Evolutionary conservation across 306 rosid species (phyloP).

Genomic region (Aeschynomene evenia): DNA sequence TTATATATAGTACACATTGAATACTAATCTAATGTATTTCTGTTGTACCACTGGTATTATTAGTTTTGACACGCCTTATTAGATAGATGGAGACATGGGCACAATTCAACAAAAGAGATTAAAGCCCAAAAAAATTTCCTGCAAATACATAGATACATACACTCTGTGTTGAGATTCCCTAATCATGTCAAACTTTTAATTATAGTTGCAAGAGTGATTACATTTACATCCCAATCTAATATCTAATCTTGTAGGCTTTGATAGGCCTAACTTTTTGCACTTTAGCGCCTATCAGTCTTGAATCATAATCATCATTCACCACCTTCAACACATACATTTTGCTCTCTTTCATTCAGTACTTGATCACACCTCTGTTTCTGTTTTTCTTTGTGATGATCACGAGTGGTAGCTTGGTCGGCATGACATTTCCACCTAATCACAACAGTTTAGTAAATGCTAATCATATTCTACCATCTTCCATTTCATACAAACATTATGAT

Average conservation of each 20-base stretch:
- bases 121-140: background rate
- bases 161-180: slow-evolving; percentile 47
- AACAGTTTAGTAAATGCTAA: slow-evolving; percentile 8
- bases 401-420: slow-evolving; percentile 28
- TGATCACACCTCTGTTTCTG: background rate
- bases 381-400: slow-evolving; percentile 19
- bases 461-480: background rate
- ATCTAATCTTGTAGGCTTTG: slow-evolving; percentile 26
- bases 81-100: background rate
- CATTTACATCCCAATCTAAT: slow-evolving; percentile 16
- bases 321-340: slow-evolving; percentile 5
- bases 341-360: background rate
- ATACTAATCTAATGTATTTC: too few species aligned
- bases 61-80: slow-evolving; percentile 16
- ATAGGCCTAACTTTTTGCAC: slow-evolving; percentile 29
- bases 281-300: slow-evolving; percentile 28
- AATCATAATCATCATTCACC: slow-evolving; percentile 33
- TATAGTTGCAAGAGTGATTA: slow-evolving; percentile 17
- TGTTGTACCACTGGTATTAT: too few species aligned
- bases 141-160: too few species aligned
- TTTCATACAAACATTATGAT: slow-evolving; percentile 20
- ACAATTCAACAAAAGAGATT: slow-evolving; percentile 16
- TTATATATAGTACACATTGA: too few species aligned
- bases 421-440: slow-evolving; percentile 16
- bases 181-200: slow-evolving; percentile 40